Conservation (phyloP, 495 filamentous ascomycete species). For the Aspergillus ellipticus region DNA sequence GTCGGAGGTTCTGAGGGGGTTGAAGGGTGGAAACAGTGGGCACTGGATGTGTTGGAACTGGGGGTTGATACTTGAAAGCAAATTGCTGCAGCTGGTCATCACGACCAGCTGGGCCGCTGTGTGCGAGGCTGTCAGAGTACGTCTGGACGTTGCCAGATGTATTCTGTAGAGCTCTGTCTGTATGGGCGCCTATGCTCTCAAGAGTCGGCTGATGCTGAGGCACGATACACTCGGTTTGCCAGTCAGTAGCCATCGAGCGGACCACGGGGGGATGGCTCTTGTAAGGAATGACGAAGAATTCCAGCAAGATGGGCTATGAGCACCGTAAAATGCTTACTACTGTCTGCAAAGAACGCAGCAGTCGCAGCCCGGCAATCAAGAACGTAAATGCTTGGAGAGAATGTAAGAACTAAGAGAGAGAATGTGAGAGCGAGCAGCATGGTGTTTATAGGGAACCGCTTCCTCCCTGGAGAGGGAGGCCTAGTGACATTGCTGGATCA, state of each 20-base stretch:
- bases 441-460: conserved; percentile 49
- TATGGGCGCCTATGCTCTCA: conserved; percentile 37
- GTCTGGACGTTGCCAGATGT: conserved; percentile 49
- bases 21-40: conserved; percentile 26
- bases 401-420: conserved; percentile 52
- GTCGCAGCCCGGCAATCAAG: conserved; percentile 36
- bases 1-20: conserved; percentile 28
- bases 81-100: conserved; percentile 41
- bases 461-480: conserved; percentile 33
- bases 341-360: conserved; percentile 43
- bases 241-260: conserved; percentile 47
- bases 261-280: conserved; percentile 39
- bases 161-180: conserved; percentile 44
- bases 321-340: conserved; percentile 42
- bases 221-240: conserved; percentile 44
- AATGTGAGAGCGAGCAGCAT: conserved; percentile 53
- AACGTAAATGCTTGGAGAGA: conserved; percentile 44
- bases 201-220: conserved; percentile 41
- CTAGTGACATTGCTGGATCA: conserved; percentile 39
- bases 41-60: conserved; percentile 29
- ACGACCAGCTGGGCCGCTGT: conserved; percentile 29
- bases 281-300: conserved; percentile 54
- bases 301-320: conserved; percentile 33
- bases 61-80: conserved; percentile 39
- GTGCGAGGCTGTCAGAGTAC: conserved; percentile 37